Evolutionary conservation across 1,139 yeast species (phyloP).

Genomic region (Suhomyces atakaporum): DNA sequence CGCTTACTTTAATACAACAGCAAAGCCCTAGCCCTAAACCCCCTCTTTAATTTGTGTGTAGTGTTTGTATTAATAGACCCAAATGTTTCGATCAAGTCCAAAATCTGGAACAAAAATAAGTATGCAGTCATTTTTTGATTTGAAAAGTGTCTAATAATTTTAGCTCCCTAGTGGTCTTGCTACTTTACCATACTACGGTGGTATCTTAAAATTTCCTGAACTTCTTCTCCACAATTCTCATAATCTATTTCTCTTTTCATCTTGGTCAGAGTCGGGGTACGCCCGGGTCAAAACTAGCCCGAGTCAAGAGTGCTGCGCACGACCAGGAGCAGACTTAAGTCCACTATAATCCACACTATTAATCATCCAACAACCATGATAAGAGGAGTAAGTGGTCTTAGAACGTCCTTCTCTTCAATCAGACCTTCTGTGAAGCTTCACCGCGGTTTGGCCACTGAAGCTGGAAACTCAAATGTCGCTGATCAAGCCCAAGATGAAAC

Average conservation of each 20-base stretch:
- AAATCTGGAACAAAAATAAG: no score
- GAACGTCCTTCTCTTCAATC: constrained; percentile 1
- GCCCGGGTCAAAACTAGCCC: constrained; percentile 4
- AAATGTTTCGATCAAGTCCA: no score
- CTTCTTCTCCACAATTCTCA: no score
- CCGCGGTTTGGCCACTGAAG: constrained; percentile 12
- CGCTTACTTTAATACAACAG: constrained; percentile 48
- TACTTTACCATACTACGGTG: no score
- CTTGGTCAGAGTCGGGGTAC: no score
- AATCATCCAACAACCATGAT: constrained; percentile 1
- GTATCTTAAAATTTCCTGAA: not conserved
- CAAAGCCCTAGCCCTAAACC: no score
- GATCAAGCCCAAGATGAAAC: not conserved
- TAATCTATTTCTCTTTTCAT: no score
- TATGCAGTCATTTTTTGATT: no score
- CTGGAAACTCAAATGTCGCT: constrained; percentile 1
- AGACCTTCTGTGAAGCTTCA: constrained; percentile 1
- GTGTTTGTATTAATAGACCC: no score
- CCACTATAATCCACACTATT: constrained; percentile 7
- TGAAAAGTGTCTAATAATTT: no score
- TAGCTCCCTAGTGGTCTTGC: no score
- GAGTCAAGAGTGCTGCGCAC: constrained; percentile 10
- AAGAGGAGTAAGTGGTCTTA: constrained; percentile 4
- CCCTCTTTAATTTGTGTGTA: no score
- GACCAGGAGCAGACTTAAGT: constrained; percentile 4